Percentiles rank a stretch among this genome's conserved stretches.
These are phyloP conservation scores for Coniosporium tulheliwenetii DNA, from an alignment of 2,329 filamentous ascomycete species.

Conservation along the genomic window DNA sequence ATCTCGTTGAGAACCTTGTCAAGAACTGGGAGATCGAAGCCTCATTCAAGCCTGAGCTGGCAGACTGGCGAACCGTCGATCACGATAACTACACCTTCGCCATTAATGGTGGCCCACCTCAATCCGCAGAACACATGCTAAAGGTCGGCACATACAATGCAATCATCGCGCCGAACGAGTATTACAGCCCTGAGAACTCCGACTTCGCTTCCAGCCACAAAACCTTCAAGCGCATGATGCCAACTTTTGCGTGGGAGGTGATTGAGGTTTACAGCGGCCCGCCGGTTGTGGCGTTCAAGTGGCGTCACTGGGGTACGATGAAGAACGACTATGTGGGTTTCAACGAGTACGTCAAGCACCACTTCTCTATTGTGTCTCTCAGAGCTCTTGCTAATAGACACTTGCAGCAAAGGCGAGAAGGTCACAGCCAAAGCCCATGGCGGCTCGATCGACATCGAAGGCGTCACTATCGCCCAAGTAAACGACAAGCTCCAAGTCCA, in stretches of 20 bases:
- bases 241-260: conserved; percentile 56
- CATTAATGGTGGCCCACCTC: conserved; percentile 43
- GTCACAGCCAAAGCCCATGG: conserved; percentile 46
- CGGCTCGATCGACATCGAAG: conserved; percentile 45
- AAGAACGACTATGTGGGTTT: conserved; percentile 49
- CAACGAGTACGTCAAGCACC: conserved; percentile 37
- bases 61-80: conserved; percentile 52
- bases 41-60: conserved; percentile 45
- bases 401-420: conserved; percentile 42
- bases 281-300: conserved; percentile 46
- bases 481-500: conserved; percentile 44
- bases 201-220: conserved; percentile 52
- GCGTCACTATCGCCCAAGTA: conserved; percentile 45
- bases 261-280: conserved; percentile 51
- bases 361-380: neutral
- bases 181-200: conserved; percentile 45
- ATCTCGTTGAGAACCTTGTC: conserved; percentile 52
- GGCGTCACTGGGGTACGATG: conserved; percentile 55
- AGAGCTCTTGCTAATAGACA: conserved; percentile 8
- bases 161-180: conserved; percentile 46
- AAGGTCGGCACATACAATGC: conserved; percentile 55
- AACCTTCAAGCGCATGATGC: conserved; percentile 60
- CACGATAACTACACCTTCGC: conserved; percentile 43
- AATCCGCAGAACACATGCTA: conserved; percentile 48
- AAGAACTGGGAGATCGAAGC: conserved; percentile 63